phyloP scores from a whole-genome alignment of 2,329 filamentous ascomycete species.

The Fusarium pseudocircinatum region DNA sequence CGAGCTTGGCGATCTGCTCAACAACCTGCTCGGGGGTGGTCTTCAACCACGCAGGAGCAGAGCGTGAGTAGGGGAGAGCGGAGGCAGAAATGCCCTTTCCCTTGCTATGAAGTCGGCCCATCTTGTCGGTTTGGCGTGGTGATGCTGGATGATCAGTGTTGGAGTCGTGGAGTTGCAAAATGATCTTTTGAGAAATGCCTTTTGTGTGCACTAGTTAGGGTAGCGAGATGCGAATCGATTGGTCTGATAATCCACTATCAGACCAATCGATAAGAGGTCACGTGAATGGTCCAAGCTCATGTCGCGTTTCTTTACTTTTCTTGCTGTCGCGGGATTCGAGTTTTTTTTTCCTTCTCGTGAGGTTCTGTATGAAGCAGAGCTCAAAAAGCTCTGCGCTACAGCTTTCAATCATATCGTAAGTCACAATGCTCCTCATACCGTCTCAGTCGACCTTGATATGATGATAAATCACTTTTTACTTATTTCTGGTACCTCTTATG shows the following conservation, averaged over 20 bases:
- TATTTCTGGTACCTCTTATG: constrained; percentile 99
- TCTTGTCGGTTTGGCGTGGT: constrained; percentile 65
- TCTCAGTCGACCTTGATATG: constrained; percentile 57
- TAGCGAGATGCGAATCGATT: constrained; percentile 37
- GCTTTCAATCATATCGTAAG: constrained; percentile 47
- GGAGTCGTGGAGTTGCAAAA: constrained; percentile 54
- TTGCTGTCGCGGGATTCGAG: constrained; percentile 15
- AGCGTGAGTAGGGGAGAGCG: constrained; percentile 96
- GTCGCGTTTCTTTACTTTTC: constrained; percentile 36
- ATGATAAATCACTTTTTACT: constrained; percentile 74
- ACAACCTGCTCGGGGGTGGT: constrained; percentile 98
- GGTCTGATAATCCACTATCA: background rate
- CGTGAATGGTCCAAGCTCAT: constrained; percentile 18
- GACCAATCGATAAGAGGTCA: background rate
- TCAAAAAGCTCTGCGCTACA: background rate
- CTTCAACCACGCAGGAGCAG: constrained; percentile 95
- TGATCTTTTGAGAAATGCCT: constrained; percentile 16
- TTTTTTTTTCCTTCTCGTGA: constrained; percentile 18
- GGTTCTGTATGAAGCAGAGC: background rate
- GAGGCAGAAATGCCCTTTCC: constrained; percentile 99
- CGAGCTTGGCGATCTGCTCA: constrained; percentile 99
- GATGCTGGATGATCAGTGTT: constrained; percentile 36
- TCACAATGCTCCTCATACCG: constrained; percentile 1
- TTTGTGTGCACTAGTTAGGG: constrained; percentile 50
- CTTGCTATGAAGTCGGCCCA: constrained; percentile 99